These are phyloP conservation scores for Hagleromyces aurorensis DNA, from an alignment of 805 yeast genomes.

Conservation along the genomic window DNA sequence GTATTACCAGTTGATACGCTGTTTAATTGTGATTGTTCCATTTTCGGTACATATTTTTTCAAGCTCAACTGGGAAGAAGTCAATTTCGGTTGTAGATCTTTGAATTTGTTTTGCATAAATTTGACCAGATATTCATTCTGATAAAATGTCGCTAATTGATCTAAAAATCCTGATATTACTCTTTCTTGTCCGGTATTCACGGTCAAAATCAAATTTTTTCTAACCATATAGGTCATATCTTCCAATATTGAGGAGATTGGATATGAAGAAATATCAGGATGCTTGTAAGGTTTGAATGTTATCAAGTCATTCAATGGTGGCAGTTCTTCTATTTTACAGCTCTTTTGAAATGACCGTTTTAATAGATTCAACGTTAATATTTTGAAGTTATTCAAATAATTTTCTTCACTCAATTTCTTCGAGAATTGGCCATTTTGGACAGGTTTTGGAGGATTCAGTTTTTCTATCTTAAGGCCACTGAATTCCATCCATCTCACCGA, in stretches of 20 bases:
- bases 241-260: slow-evolving; percentile 83
- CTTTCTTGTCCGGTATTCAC: slow-evolving; percentile 60
- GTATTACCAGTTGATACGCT: not conserved
- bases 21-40: slow-evolving; percentile 1
- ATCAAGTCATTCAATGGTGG: slow-evolving; percentile 45
- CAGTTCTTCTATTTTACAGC: slow-evolving; percentile 69
- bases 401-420: slow-evolving; percentile 29
- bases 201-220: slow-evolving; percentile 55
- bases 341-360: slow-evolving; percentile 71
- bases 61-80: slow-evolving; percentile 13
- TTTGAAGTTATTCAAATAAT: slow-evolving; percentile 55
- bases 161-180: slow-evolving; percentile 24
- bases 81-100: slow-evolving; percentile 21
- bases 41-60: slow-evolving; percentile 20
- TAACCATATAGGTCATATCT: slow-evolving; percentile 68
- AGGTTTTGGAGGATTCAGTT: slow-evolving; percentile 19
- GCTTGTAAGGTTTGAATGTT: slow-evolving; percentile 14
- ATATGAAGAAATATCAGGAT: slow-evolving; percentile 27
- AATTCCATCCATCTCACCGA: slow-evolving; percentile 58
- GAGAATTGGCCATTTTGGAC: slow-evolving; percentile 22
- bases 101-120: slow-evolving; percentile 24
- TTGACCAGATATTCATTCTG: slow-evolving; percentile 28
- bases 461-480: slow-evolving; percentile 2
- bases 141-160: slow-evolving; percentile 21
- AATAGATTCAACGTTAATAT: slow-evolving; percentile 56